phyloP scores from a whole-genome alignment of 2,329 filamentous ascomycete species.

The Hymenoscyphus infarciens region DNA sequence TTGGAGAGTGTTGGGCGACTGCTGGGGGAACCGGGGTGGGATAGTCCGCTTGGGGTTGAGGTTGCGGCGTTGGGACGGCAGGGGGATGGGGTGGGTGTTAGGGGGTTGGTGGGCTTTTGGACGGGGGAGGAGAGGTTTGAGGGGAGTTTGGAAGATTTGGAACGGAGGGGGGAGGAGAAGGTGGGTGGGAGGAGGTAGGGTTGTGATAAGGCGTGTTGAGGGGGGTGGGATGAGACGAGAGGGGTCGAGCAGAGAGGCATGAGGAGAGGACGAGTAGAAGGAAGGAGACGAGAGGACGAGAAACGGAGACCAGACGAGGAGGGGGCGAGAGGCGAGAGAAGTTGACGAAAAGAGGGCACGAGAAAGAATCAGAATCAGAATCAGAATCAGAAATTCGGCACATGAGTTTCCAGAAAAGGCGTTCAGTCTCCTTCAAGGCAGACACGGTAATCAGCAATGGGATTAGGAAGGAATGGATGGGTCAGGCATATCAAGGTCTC shows the following conservation, averaged over 20 bases:
- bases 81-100: slow-evolving; percentile 54
- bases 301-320: too few species aligned
- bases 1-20: slow-evolving; percentile 37
- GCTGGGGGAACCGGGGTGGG: slow-evolving; percentile 55
- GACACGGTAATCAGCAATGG: too few species aligned
- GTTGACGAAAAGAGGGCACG: too few species aligned
- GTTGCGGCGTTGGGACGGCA: slow-evolving; percentile 63
- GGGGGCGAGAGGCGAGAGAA: too few species aligned
- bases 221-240: neutral
- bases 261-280: neutral
- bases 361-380: too few species aligned
- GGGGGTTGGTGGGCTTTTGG: slow-evolving; percentile 49
- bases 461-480: too few species aligned
- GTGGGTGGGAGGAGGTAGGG: neutral
- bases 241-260: neutral
- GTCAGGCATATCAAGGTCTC: too few species aligned
- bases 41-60: slow-evolving; percentile 75
- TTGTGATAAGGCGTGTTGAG: too few species aligned
- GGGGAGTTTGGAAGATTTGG: slow-evolving; percentile 42
- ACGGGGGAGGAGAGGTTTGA: slow-evolving; percentile 44
- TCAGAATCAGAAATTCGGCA: too few species aligned
- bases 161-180: slow-evolving; percentile 10
- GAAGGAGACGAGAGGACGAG: neutral
- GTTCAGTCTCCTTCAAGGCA: too few species aligned
- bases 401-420: too few species aligned